A percentile compares a stretch with the other conserved stretches of the same genome.
Evolutionary conservation across 2,329 filamentous ascomycete species (phyloP).

Genomic region (Trichophyton schoenleinii): DNA sequence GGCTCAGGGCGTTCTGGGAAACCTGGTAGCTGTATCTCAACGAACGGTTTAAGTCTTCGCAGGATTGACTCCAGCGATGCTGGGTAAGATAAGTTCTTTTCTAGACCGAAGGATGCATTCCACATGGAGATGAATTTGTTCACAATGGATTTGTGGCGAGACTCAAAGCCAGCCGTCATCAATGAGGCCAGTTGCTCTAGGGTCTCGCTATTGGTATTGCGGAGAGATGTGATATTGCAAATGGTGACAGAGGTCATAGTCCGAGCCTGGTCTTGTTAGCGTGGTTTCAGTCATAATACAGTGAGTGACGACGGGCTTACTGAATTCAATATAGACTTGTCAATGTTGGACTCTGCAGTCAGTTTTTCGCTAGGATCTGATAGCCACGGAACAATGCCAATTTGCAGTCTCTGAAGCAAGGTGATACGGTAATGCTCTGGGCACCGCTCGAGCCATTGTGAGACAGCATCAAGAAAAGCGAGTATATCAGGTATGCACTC

Average conservation of each 20-base stretch:
- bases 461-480: constrained; percentile 43
- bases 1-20: constrained; percentile 30
- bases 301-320: constrained; percentile 19
- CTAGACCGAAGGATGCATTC: constrained; percentile 56
- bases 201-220: constrained; percentile 20
- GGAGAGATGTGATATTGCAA: constrained; percentile 21
- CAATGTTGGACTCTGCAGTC: constrained; percentile 17
- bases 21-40: constrained; percentile 40
- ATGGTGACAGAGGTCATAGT: constrained; percentile 22
- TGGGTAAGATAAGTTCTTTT: constrained; percentile 52
- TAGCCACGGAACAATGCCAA: constrained; percentile 24
- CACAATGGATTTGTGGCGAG: constrained; percentile 38
- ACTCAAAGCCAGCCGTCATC: constrained; percentile 42
- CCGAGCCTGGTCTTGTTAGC: constrained; percentile 23
- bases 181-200: constrained; percentile 43
- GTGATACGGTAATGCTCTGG: constrained; percentile 41
- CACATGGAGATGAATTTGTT: constrained; percentile 48
- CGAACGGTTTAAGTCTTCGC: constrained; percentile 44
- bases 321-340: constrained; percentile 23
- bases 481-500: constrained; percentile 30
- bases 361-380: constrained; percentile 22
- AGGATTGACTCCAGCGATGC: constrained; percentile 50
- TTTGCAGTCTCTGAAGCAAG: constrained; percentile 49
- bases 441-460: constrained; percentile 41
- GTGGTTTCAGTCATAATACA: background rate